phyloP scores from a whole-genome alignment of 768 basidiomycete genomes.

The Auricularia heimuer region DNA sequence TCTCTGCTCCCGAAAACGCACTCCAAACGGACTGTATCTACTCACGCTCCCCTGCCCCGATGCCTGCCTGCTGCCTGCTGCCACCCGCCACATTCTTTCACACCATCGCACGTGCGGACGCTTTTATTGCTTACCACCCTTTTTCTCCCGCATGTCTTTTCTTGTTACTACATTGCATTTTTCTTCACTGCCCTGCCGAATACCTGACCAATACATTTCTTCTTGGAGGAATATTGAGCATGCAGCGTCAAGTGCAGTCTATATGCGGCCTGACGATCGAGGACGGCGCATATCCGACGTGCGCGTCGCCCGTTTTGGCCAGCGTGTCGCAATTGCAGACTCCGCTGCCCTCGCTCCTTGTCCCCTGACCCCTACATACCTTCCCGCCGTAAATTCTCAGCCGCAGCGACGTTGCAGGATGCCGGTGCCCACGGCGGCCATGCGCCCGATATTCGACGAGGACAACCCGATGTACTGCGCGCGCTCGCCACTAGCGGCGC shows the following conservation, averaged over 20 bases:
- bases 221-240: too few relatives aligned
- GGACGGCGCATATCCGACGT: too few relatives aligned
- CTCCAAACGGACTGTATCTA: not conserved
- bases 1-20: not conserved
- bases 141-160: not conserved
- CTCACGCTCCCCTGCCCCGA: not conserved
- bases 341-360: too few relatives aligned
- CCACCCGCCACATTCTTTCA: not conserved
- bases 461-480: not conserved
- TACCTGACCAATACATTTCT: too few relatives aligned
- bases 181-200: too few relatives aligned
- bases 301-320: too few relatives aligned
- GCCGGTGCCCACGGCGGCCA: not conserved
- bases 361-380: not conserved
- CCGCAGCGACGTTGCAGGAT: not conserved
- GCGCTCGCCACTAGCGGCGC: not conserved
- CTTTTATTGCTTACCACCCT: not conserved
- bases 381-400: not conserved
- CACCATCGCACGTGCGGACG: not conserved
- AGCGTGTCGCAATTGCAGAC: too few relatives aligned
- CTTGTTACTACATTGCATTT: not conserved
- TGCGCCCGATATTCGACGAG: not conserved
- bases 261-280: too few relatives aligned
- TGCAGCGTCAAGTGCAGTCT: too few relatives aligned
- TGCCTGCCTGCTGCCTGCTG: not conserved